Evolutionary conservation across 2,329 filamentous ascomycete species (phyloP), one percentile per base, ranked within the genome.

Genomic region (Taxawa tesnikishii): DNA sequence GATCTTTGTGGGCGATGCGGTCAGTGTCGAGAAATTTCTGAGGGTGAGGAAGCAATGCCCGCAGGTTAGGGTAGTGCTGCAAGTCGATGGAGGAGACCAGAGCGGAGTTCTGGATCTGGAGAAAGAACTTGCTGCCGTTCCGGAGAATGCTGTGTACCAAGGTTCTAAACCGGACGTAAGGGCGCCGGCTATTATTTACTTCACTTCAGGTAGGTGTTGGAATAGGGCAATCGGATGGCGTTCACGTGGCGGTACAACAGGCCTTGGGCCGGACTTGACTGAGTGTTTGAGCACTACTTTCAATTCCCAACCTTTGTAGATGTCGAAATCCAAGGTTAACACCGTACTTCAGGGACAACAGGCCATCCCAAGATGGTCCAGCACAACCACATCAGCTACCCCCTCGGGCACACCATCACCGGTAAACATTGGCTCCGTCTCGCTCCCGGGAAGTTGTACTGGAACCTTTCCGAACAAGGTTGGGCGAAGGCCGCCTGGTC

Each of bases 401-500:
- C 57, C 2, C 40, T 59, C n/a, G 53, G 51, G 8, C 53, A 55
- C 32, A 50, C 49, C 2, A 46, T 55, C n/a, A 60, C 55, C 4
- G 56, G 54, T 2, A 58, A 51, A 18, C 43, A 57, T 35, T 60
- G 56, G 47, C 46, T 55, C 12, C 45, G 53, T 6, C 40, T 60
- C 10, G 30, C 45, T 14, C 55, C 55, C 1, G 51, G 53, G 2
- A 47, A 54, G 14, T 31, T 59, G 3, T 55, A 51, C 39, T 60
- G 56, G 57, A 56, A 58, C 26, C 38, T 58, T 9, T 51, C 55
- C 5, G 56, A 60, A 32, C 56, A 60, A 49, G 56, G 57, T 19
- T 60, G 57, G 57, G 57, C 54, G 4, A 60, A 60, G 45, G 56
- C 57, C 25, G 55, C 52, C 6, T 60, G 56, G 56, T 50, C 56